Evolutionary conservation across 2,329 filamentous ascomycete genomes (phyloP), one percentile per base, ranked within the genome.

Genomic region (Exserohilum turcica): DNA sequence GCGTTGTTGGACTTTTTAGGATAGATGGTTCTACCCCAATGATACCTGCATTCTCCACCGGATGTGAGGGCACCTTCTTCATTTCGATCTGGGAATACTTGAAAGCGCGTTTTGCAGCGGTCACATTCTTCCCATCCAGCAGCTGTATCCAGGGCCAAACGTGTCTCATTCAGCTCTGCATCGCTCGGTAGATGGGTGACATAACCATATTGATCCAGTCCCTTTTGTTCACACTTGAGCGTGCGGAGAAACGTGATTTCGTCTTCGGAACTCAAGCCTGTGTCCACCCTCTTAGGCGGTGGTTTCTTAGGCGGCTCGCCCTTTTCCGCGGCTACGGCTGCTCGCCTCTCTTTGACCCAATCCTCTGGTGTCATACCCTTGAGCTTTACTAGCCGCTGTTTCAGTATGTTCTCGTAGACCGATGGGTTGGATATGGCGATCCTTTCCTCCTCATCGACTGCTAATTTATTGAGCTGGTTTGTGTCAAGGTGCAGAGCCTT

Each of bases 101-200:
- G 91, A 67, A 99, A 99, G 18, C 93, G 86, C 29, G 86, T 86
- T 36, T 82, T 82, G 74, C 94, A 99, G 16, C 94, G 87, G 67
- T 96, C 92, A 66, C 94, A 99, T 43, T 86, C 82, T 76, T 99
- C 94, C 82, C 88, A 96, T 42, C 90, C 90, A 46, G 85, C 83
- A 10, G 88, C 84, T 6, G 85, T 80, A 42, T 84, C 79, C 0
- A 91, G 80, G 0, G 86, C 91, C 37, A 83, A 80, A 29, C 79
- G 83, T 0, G 91, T 88, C 44, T 82, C 80, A 45, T 83, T 78
- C 15, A 97, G 83, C 15, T 91, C 88, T 6, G 82, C 80, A 1
- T 83, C 78, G 0, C 84, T 82, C 0, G 92, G 92, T 1, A 86
- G 76, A 4, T 73, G 76, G 0, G 87, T 84, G 18, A 97, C 86